Evolutionary conservation across 2,329 filamentous ascomycete species (phyloP).

Genomic region (Sporothrix schenckii): DNA sequence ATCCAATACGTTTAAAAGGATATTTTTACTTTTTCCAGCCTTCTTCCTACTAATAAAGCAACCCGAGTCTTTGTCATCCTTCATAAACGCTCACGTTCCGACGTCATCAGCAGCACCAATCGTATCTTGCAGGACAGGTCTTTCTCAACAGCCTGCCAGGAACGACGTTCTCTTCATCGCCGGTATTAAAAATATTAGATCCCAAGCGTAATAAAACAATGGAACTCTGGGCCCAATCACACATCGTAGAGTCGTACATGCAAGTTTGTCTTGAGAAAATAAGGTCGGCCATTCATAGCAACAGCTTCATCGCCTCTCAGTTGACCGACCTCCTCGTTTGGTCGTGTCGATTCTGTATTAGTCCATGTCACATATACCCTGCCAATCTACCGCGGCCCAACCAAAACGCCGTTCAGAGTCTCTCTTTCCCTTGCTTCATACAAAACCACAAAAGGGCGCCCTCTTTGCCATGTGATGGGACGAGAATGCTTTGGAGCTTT

Average conservation of each 20-base stretch:
- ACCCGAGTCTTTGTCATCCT: no score
- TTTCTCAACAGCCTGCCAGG: background rate
- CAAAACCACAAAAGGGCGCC: background rate
- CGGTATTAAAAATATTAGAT: background rate
- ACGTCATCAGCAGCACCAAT: no score
- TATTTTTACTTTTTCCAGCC: no score
- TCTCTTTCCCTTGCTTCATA: background rate
- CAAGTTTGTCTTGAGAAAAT: background rate
- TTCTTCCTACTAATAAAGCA: no score
- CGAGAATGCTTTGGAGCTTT: no score
- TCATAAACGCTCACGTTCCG: no score
- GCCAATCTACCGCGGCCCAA: slow-evolving; percentile 26
- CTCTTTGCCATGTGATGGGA: slow-evolving; percentile 22
- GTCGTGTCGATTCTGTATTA: background rate
- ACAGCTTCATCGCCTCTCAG: background rate
- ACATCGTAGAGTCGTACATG: background rate
- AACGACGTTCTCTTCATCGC: background rate
- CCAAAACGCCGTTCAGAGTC: background rate
- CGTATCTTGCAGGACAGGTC: no score
- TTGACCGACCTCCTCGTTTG: background rate
- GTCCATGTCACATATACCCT: slow-evolving; percentile 17
- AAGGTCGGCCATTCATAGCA: background rate
- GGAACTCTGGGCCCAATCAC: slow-evolving; percentile 2
- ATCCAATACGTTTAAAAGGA: no score
- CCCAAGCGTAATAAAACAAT: background rate